Evolutionary conservation across 768 basidiomycete species (phyloP).

Genomic region (Tricholoma bakamatsutake): DNA sequence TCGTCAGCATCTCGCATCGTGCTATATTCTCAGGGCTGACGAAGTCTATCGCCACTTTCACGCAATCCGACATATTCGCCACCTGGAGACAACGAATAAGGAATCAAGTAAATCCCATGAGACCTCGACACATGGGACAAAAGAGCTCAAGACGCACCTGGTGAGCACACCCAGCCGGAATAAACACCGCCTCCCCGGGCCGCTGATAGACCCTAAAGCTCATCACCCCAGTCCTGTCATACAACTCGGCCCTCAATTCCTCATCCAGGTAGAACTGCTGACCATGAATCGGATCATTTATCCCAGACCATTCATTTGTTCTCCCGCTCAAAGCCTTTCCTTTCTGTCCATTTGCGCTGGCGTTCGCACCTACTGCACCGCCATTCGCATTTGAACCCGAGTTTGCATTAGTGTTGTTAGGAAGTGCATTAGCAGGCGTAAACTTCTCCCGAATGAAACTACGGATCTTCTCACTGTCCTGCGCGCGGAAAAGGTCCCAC

Average conservation of each 20-base stretch:
- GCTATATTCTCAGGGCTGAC: slow-evolving; percentile 90
- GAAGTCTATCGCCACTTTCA: slow-evolving; percentile 94
- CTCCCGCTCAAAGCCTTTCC: not conserved
- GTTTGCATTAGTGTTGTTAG: not conserved
- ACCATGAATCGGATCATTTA: slow-evolving; percentile 82
- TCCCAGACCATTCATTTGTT: slow-evolving; percentile 36
- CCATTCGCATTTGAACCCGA: not conserved
- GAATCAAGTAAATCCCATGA: not conserved
- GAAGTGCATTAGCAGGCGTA: not conserved
- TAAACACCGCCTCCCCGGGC: slow-evolving; percentile 91
- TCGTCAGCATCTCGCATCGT: slow-evolving; percentile 79
- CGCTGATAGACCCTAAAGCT: slow-evolving; percentile 85
- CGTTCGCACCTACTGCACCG: not conserved
- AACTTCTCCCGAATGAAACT: slow-evolving; percentile 52
- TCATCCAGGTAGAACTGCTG: slow-evolving; percentile 85
- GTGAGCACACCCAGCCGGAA: slow-evolving; percentile 91
- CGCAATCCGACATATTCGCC: slow-evolving; percentile 88
- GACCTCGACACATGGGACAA: not conserved
- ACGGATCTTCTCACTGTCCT: slow-evolving; percentile 77
- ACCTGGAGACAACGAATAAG: slow-evolving; percentile 42
- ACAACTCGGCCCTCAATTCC: slow-evolving; percentile 60
- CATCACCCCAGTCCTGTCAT: slow-evolving; percentile 59
- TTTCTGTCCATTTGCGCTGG: not conserved
- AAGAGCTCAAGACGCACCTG: slow-evolving; percentile 46
- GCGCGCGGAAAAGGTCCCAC: slow-evolving; percentile 86